Evolutionary conservation across 768 basidiomycete species (phyloP), one percentile per base, ranked within the genome.

Genomic region (Mrakia frigida): DNA sequence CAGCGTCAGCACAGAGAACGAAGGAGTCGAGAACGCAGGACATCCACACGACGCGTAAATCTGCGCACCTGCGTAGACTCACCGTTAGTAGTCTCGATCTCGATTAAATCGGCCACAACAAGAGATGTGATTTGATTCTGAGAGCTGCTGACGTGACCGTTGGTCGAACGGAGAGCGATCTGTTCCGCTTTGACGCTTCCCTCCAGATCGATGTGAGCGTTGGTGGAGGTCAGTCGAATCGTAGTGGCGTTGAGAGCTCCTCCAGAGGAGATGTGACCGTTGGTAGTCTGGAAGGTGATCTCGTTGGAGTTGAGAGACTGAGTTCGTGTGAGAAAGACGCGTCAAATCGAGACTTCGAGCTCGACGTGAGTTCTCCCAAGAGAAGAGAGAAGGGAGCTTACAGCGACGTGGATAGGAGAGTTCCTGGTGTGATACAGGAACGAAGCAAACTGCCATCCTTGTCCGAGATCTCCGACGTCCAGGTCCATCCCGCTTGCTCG

Each of bases 81-180:
- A 67, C 63, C 37, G 63, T 67, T 67, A 6, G 37, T 67, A 2
- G 63, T 67, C 35, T 21, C 39, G 63, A 67, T 67, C 21, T 67
- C 63, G 63, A 67, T 67, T 6, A 35, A 67, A 7, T 37, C 63
- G 23, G 33, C 63, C 10, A 37, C 21, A 3, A 67, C 63, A 0
- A 63, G 16, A 14, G 35, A 35, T 18, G 63, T 6, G 52, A 14
- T n/a, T 21, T 53, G 52, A 10, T 18, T 33, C 63, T 13, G 23
- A 10, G 11, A 16, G 14, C 37, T 25, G 13, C 35, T 23, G 43
- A 43, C 43, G 43, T 39, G 13, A 16, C 63, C 52, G 52, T 53
- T 53, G 52, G 52, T 53, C 13, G 52, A 16, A 10, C 25, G 52
- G 23, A 53, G 52, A 7, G 18, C 52, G 52, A 53, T 53, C 52